Percentiles rank a stretch among this genome's conserved stretches.
phyloP scores from a whole-genome alignment of 2,329 filamentous ascomycete genomes.

The Cladosporium halotolerans region DNA sequence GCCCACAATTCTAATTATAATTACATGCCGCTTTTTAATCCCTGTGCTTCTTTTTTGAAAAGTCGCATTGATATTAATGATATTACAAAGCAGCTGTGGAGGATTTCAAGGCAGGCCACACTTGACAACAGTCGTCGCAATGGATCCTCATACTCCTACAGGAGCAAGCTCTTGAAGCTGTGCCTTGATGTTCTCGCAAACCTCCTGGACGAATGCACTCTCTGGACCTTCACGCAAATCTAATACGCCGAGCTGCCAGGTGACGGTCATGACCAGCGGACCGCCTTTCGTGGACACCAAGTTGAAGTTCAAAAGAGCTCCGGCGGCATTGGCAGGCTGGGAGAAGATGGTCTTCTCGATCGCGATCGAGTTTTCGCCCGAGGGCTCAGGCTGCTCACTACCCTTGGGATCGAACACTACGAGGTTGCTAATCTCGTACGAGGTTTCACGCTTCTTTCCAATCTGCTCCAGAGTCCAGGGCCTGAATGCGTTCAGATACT shows the following conservation, averaged over 20 bases:
- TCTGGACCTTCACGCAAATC: constrained; percentile 27
- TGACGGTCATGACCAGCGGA: constrained; percentile 33
- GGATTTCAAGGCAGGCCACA: no score
- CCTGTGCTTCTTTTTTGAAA: no score
- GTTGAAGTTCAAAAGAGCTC: constrained; percentile 37
- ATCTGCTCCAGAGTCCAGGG: constrained; percentile 37
- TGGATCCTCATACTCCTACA: not conserved
- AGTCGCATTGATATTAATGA: no score
- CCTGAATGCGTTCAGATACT: constrained; percentile 36
- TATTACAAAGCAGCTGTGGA: no score
- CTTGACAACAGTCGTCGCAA: no score
- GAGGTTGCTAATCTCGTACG: constrained; percentile 44
- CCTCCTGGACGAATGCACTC: not conserved
- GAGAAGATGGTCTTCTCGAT: constrained; percentile 39
- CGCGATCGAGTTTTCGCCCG: constrained; percentile 1
- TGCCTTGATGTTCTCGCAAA: not conserved
- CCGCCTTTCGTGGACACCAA: constrained; percentile 37
- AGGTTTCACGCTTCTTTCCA: constrained; percentile 33
- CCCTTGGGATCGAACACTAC: constrained; percentile 30
- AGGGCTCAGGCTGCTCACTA: not conserved
- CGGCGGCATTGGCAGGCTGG: constrained; percentile 37
- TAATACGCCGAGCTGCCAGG: constrained; percentile 41
- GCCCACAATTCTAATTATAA: not conserved
- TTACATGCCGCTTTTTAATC: not conserved
- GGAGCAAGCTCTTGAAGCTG: not conserved